phyloP scores from a whole-genome alignment of 129 eudicot genomes.

The Artemisia argyi region DNA sequence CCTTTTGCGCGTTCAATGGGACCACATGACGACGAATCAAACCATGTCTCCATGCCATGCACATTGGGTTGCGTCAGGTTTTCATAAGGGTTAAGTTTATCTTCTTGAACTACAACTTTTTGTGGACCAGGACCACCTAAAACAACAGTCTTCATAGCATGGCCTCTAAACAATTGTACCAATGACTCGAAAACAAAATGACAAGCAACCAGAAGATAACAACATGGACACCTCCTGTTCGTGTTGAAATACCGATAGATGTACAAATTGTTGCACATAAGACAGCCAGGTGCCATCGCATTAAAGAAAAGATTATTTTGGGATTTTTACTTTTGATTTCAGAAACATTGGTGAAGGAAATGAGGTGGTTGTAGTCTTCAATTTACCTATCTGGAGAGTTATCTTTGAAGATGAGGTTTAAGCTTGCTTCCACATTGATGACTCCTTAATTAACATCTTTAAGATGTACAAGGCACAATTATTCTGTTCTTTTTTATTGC shows the following conservation, averaged over 20 bases:
- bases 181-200: constrained; percentile 19
- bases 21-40: constrained; percentile 14
- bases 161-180: constrained; percentile 22
- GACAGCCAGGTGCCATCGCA: constrained; percentile 4
- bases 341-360: background rate
- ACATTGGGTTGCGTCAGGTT: background rate
- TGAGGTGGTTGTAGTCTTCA: constrained; percentile 3
- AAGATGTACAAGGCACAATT: background rate
- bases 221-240: constrained; percentile 30
- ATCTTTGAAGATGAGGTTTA: background rate
- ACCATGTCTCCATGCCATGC: constrained; percentile 12
- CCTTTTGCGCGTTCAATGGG: background rate
- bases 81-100: constrained; percentile 14
- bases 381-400: background rate
- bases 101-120: constrained; percentile 19
- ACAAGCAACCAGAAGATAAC: constrained; percentile 20
- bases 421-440: constrained; percentile 13
- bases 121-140: constrained; percentile 34
- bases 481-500: background rate
- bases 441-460: background rate
- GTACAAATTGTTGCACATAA: constrained; percentile 14
- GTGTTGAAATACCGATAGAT: constrained; percentile 20
- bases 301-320: background rate
- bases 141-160: constrained; percentile 37
- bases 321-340: background rate